These are phyloP conservation scores for Xylariales sp. DNA, from an alignment of 2,329 filamentous ascomycete species.

Conservation along the genomic window DNA sequence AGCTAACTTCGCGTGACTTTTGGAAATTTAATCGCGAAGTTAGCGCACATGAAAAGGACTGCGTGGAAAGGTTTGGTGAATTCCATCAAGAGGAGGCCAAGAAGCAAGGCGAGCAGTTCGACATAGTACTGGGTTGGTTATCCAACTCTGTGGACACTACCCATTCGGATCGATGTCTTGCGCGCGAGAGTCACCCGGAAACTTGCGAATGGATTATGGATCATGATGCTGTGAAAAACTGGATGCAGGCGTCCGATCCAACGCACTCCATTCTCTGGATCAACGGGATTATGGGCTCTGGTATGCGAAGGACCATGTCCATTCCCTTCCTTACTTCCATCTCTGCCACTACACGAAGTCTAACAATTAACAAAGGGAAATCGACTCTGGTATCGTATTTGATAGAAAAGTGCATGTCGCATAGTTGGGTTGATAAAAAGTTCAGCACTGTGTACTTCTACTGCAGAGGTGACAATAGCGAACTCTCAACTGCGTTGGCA, in stretches of 20 bases:
- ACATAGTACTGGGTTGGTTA: constrained; percentile 13
- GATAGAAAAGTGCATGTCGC: constrained; percentile 23
- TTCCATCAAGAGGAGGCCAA: constrained; percentile 1
- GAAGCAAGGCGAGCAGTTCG: constrained; percentile 9
- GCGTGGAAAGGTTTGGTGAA: background rate
- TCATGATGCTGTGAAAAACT: constrained; percentile 13
- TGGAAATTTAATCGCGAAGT: background rate
- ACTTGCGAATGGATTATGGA: constrained; percentile 17
- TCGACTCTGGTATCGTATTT: constrained; percentile 34
- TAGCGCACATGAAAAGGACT: background rate
- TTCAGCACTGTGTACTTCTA: constrained; percentile 33
- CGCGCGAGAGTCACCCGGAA: constrained; percentile 8
- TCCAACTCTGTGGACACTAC: constrained; percentile 7
- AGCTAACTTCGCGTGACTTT: background rate
- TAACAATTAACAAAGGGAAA: too few species aligned
- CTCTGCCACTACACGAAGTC: background rate
- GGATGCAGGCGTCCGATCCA: constrained; percentile 12
- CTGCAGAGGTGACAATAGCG: constrained; percentile 15
- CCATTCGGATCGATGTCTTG: constrained; percentile 8
- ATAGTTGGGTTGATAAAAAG: background rate
- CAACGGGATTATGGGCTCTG: constrained; percentile 27
- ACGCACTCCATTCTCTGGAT: constrained; percentile 24
- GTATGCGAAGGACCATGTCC: constrained; percentile 18
- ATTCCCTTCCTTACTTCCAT: background rate
- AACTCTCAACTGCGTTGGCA: background rate